Base-by-base conservation (phyloP, 1,284 basidiomycete species). In the Ganoderma resinaceum region DNA sequence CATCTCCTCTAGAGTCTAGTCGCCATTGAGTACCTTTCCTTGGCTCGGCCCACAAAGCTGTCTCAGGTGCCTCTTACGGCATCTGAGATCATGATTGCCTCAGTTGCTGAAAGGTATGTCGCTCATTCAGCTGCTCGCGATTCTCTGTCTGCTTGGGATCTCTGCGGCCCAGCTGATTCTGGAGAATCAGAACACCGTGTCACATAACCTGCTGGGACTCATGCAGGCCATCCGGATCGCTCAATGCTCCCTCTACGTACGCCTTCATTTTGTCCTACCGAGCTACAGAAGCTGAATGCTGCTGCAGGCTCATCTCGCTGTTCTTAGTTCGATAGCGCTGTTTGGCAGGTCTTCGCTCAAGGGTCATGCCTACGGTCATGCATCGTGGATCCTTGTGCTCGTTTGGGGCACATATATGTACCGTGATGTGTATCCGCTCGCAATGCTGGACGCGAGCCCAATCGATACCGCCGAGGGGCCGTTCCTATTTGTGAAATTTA, bases 401-500 rank as follows among this genome's bases (percentile, higher is more conserved):
- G 49, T 62, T 0, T 85, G 82, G 73, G 74, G 69, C 16, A 78
- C 86, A 3, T 88, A 83, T 74, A 75, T 79, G n/a, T 86, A 86
- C 71, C 82, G 86, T 42, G 85, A 89, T 72, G 70, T 88, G 33
- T 87, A 81, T 79, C 87, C 87, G 2, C 70, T 85, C 16, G 74
- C 82, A 37, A 87, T 85, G 0, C 81, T 77, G 71, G 76, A 79
- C 55, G 76, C 83, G 11, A 55, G 64, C 2, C 83, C 85, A 0
- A 71, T 77, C 2, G 87, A 88, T 70, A 68, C 75, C 29, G 65
- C 73, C 2, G 80, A 81, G 60, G 81, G 81, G 2, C 61, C 72
- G 33, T 53, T 80, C n/a, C 70, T 82, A 0, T 83, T 80, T 79
- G 67, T 64, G 0, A 80, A 80, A 64, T 60, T 81, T 76, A 67